Evolutionary conservation across 495 filamentous ascomycete genomes (phyloP).

Genomic region (Aspergillus hancockii): DNA sequence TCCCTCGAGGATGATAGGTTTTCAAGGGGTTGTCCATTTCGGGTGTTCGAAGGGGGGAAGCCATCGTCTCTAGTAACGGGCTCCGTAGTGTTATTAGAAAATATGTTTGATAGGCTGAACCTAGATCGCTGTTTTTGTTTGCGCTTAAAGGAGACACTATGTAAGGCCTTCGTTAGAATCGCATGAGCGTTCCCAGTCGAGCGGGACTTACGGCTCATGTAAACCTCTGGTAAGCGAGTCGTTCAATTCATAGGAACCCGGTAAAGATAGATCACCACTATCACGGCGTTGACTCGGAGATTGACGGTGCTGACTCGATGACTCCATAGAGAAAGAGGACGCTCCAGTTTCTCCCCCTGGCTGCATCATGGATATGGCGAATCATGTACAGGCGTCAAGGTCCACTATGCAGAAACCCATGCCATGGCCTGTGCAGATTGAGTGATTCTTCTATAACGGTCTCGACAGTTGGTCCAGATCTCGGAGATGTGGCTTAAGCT

Average conservation of each 20-base stretch:
- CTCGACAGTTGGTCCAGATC: slow-evolving; percentile 9
- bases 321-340: slow-evolving; percentile 14
- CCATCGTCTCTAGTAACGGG: slow-evolving; percentile 25
- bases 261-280: slow-evolving; percentile 4
- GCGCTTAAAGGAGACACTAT: slow-evolving; percentile 79
- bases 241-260: slow-evolving; percentile 25
- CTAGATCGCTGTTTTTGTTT: slow-evolving; percentile 65
- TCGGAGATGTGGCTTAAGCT: slow-evolving; percentile 33
- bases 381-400: slow-evolving; percentile 16
- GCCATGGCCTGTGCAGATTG: slow-evolving; percentile 15
- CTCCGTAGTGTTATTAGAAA: slow-evolving; percentile 34
- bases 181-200: background rate
- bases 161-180: slow-evolving; percentile 15
- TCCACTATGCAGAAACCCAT: slow-evolving; percentile 17
- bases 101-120: slow-evolving; percentile 61
- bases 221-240: slow-evolving; percentile 54
- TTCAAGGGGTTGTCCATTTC: slow-evolving; percentile 22
- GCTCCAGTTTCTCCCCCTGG: slow-evolving; percentile 15
- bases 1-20: slow-evolving; percentile 8
- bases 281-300: slow-evolving; percentile 13
- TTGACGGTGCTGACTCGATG: slow-evolving; percentile 10
- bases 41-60: slow-evolving; percentile 24
- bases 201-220: slow-evolving; percentile 43
- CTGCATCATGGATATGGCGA: slow-evolving; percentile 19
- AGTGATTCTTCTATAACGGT: slow-evolving; percentile 4